These are phyloP conservation scores for Diaporthe nobilis DNA, from an alignment of 2,329 filamentous ascomycete species.

Conservation along the genomic window DNA sequence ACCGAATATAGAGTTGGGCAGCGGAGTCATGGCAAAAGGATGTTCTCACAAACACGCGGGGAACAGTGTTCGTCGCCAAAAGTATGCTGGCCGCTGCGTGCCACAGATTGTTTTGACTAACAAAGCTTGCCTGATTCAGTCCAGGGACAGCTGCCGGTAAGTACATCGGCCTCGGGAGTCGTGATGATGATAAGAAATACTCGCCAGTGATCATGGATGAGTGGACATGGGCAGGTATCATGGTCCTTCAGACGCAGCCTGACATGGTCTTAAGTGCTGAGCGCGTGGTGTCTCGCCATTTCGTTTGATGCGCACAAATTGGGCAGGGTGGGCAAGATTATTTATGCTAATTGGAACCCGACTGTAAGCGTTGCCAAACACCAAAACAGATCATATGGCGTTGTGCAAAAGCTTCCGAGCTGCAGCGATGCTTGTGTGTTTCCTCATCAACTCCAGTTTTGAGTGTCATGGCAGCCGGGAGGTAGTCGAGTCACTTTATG, in stretches of 20 bases:
- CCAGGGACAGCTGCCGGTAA: not conserved
- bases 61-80: not conserved
- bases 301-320: not conserved
- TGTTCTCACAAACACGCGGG: slow-evolving; percentile 3
- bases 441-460: not conserved
- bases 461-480: not conserved
- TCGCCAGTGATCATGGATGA: too few species aligned
- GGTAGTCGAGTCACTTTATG: not conserved
- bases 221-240: not conserved
- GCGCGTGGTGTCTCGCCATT: not conserved
- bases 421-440: not conserved
- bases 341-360: not conserved
- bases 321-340: too few species aligned
- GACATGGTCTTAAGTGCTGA: not conserved
- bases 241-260: not conserved
- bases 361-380: not conserved
- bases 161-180: not conserved
- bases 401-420: not conserved
- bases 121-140: slow-evolving; percentile 15
- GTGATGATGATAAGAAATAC: not conserved
- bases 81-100: not conserved
- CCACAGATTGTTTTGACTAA: not conserved
- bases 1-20: not conserved
- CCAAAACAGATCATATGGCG: not conserved
- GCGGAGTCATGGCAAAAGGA: not conserved